A percentile compares a stretch with the other conserved stretches of the same genome.
Conservation (phyloP, 139 green algal genomes). For the Haematococcus lacustris region DNA sequence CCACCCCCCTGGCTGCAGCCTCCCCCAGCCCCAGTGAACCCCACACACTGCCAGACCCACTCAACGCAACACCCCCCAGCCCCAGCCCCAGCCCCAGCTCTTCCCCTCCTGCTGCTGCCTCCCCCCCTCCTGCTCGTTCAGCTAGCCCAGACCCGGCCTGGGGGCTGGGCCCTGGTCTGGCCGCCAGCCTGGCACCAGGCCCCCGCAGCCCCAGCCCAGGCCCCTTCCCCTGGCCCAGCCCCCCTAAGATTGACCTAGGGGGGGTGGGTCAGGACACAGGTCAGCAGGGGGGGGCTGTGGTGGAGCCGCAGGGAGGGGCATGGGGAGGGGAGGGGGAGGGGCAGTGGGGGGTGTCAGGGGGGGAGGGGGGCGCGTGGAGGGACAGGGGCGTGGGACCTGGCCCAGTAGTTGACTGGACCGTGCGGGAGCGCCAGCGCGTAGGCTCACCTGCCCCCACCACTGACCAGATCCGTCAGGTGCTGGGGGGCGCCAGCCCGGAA, state of each 20-base stretch:
- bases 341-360: not conserved
- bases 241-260: not conserved
- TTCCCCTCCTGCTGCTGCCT: not conserved
- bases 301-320: not conserved
- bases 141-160: too few species aligned
- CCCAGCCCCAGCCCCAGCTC: too few species aligned
- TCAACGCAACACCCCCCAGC: too few species aligned
- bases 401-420: not conserved
- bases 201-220: too few species aligned
- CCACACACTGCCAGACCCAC: too few species aligned
- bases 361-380: too few species aligned
- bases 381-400: too few species aligned
- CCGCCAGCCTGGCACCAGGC: too few species aligned
- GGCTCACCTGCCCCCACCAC: not conserved
- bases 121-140: not conserved
- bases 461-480: slow-evolving; percentile 7
- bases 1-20: too few species aligned
- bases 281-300: not conserved
- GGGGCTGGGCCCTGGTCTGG: too few species aligned
- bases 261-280: not conserved
- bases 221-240: too few species aligned
- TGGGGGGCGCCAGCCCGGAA: slow-evolving; percentile 24
- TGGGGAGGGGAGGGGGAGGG: not conserved
- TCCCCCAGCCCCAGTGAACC: not conserved
- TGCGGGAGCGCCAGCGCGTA: not conserved